phyloP scores from a whole-genome alignment of 768 basidiomycete genomes.

The Austroboletus eburneus region DNA sequence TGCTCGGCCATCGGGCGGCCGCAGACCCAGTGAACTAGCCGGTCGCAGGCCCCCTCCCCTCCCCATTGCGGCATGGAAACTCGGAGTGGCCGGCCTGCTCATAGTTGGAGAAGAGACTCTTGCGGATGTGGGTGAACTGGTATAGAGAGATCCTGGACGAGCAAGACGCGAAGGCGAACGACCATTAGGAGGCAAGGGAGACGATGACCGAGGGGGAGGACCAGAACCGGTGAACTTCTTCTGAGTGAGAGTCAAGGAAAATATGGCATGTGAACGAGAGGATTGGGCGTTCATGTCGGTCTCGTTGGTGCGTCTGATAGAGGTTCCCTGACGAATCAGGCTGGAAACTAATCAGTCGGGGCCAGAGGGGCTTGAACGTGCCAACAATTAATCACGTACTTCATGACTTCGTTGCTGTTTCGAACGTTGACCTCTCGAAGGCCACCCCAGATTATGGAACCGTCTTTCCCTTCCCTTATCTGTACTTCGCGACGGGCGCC shows the following conservation, averaged over 20 bases:
- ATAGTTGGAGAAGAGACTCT: constrained; percentile 73
- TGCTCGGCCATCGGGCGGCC: constrained; percentile 44
- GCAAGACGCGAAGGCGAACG: constrained; percentile 76
- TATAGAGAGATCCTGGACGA: constrained; percentile 78
- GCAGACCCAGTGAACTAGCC: constrained; percentile 72
- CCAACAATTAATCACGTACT: constrained; percentile 50
- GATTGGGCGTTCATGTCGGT: constrained; percentile 99
- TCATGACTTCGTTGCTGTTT: constrained; percentile 86
- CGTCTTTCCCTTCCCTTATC: constrained; percentile 96
- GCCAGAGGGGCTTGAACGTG: constrained; percentile 4
- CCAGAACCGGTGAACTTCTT: constrained; percentile 77
- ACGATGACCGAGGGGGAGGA: constrained; percentile 68
- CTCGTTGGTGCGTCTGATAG: constrained; percentile 90
- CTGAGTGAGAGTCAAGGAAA: constrained; percentile 91
- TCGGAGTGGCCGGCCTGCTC: constrained; percentile 75
- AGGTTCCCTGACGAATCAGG: constrained; percentile 83
- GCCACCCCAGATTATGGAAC: constrained; percentile 96
- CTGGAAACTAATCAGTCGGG: constrained; percentile 39
- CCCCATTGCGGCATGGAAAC: constrained; percentile 71
- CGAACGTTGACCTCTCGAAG: constrained; percentile 88
- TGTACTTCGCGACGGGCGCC: constrained; percentile 81
- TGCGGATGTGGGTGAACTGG: constrained; percentile 31
- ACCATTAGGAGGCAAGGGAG: constrained; percentile 68
- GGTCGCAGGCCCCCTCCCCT: constrained; percentile 67
- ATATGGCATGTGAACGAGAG: constrained; percentile 97